Evolutionary conservation across 192 early-diverging fungal species (phyloP).

Genomic region (Linnemannia exigua): DNA sequence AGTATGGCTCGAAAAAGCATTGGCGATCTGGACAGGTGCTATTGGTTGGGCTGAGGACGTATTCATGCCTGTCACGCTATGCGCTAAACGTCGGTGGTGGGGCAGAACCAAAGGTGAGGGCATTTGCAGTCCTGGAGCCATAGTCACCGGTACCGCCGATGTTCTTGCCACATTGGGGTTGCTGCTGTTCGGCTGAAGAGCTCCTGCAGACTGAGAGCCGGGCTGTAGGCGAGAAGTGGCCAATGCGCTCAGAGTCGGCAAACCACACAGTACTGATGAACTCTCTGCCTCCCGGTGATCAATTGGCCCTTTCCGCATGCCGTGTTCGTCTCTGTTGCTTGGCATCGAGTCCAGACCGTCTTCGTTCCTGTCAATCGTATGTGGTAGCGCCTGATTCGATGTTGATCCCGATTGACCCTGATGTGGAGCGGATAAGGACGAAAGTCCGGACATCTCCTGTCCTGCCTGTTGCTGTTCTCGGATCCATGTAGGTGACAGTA

Average conservation of each 20-base stretch:
- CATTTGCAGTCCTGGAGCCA: conserved; percentile 27
- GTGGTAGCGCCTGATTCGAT: background rate
- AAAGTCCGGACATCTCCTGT: background rate
- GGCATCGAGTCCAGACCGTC: background rate
- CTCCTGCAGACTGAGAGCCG: background rate
- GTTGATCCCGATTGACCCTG: background rate
- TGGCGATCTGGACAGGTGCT: background rate
- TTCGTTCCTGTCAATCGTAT: background rate
- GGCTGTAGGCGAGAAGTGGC: background rate
- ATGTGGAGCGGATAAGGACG: background rate
- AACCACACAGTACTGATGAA: background rate
- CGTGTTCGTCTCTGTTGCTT: background rate
- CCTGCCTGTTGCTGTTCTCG: background rate
- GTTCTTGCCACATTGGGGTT: background rate
- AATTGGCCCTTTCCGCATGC: background rate
- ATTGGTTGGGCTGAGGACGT: background rate
- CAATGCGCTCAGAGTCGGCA: background rate
- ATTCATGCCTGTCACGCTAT: conserved; percentile 4
- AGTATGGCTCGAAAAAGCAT: background rate
- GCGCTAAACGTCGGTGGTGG: conserved; percentile 33
- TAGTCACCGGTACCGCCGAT: background rate
- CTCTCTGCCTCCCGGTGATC: background rate
- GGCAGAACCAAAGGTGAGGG: conserved; percentile 39
- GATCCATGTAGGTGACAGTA: conserved; percentile 22
- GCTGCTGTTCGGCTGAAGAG: background rate